phyloP scores from a whole-genome alignment of 495 filamentous ascomycete species.

The Hyaloscypha variabilis region DNA sequence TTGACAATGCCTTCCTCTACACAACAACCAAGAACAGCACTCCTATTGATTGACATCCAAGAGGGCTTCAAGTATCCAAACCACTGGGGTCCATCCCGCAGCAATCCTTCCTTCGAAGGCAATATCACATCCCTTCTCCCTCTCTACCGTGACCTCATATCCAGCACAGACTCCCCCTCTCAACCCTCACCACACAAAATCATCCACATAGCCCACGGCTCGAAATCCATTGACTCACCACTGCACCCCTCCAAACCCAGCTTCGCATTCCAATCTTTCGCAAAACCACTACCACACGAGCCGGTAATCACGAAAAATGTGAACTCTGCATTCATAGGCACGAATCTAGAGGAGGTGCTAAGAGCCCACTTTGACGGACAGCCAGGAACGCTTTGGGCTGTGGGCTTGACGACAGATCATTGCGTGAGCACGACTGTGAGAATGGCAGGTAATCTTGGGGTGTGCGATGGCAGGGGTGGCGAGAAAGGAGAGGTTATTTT shows the following conservation, averaged over 20 bases:
- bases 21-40: slow-evolving; percentile 38
- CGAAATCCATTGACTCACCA: slow-evolving; percentile 34
- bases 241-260: slow-evolving; percentile 39
- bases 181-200: slow-evolving; percentile 28
- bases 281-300: slow-evolving; percentile 42
- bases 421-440: slow-evolving; percentile 53
- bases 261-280: slow-evolving; percentile 42
- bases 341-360: slow-evolving; percentile 43
- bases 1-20: not conserved
- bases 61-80: slow-evolving; percentile 41
- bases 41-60: slow-evolving; percentile 64
- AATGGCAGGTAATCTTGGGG: slow-evolving; percentile 51
- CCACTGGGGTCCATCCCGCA: slow-evolving; percentile 42
- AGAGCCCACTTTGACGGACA: slow-evolving; percentile 31
- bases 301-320: slow-evolving; percentile 48
- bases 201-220: slow-evolving; percentile 52
- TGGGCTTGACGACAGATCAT: slow-evolving; percentile 52
- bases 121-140: slow-evolving; percentile 46
- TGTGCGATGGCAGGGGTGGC: slow-evolving; percentile 42
- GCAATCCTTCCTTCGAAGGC: slow-evolving; percentile 47
- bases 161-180: not conserved
- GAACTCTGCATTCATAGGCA: slow-evolving; percentile 53
- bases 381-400: slow-evolving; percentile 39
- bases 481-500: slow-evolving; percentile 1
- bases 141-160: slow-evolving; percentile 37